Evolutionary conservation across 1,139 yeast genomes (phyloP).

Genomic region (Geotrichum carabidarum): DNA sequence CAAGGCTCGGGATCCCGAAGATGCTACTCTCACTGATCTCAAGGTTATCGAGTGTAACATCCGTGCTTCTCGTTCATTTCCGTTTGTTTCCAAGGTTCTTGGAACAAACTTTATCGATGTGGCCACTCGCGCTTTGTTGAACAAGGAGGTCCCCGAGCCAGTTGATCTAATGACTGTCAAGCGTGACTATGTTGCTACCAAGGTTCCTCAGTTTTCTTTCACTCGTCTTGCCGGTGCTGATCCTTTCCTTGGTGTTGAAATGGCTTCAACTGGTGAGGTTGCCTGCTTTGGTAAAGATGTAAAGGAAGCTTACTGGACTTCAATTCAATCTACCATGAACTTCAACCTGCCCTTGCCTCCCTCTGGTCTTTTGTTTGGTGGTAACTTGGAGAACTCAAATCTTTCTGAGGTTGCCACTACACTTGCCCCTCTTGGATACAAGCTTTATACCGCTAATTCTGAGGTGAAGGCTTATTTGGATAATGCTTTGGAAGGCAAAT

Average conservation of each 20-base stretch:
- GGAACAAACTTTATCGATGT: conserved; percentile 92
- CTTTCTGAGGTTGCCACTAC: conserved; percentile 69
- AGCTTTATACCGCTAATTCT: conserved; percentile 69
- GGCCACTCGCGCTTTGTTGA: conserved; percentile 81
- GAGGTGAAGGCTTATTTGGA: conserved; percentile 65
- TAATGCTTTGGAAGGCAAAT: conserved; percentile 37
- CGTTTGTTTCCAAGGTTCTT: conserved; percentile 93
- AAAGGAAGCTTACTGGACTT: conserved; percentile 94
- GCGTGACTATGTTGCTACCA: conserved; percentile 83
- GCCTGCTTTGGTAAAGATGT: conserved; percentile 89
- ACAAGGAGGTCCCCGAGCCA: conserved; percentile 70
- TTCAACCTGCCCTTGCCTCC: conserved; percentile 91
- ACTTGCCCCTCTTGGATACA: conserved; percentile 71
- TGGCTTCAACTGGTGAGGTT: conserved; percentile 98
- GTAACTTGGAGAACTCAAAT: conserved; percentile 69
- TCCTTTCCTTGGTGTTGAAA: conserved; percentile 96
- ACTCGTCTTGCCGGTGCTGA: conserved; percentile 98
- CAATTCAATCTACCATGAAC: conserved; percentile 95
- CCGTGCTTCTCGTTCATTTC: conserved; percentile 97
- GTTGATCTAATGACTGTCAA: conserved; percentile 85
- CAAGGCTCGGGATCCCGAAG: conserved; percentile 68
- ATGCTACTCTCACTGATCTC: conserved; percentile 66
- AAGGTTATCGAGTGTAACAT: conserved; percentile 98
- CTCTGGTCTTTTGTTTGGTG: conserved; percentile 84
- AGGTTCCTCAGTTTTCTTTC: conserved; percentile 96